Percentiles rank a stretch among this genome's conserved stretches.
Evolutionary conservation across 106 monocot genomes (phyloP).

Genomic region (Apostasia ramifera): DNA sequence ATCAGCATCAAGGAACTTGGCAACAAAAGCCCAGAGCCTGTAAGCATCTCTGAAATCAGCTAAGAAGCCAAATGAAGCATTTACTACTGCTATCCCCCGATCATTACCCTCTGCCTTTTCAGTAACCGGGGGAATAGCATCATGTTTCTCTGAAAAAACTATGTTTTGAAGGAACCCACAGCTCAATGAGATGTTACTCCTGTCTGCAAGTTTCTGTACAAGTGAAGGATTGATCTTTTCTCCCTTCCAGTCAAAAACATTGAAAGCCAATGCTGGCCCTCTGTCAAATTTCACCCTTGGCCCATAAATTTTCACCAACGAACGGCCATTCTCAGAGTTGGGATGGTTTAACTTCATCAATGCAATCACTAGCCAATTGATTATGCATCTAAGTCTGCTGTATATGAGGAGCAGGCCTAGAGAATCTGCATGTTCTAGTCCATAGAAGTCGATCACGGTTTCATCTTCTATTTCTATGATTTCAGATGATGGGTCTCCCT

Average conservation of each 20-base stretch:
- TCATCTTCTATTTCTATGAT: constrained; percentile 14
- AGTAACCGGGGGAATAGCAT: constrained; percentile 1
- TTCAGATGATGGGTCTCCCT: constrained; percentile 12
- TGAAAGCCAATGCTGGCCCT: constrained; percentile 70
- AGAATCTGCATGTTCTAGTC: constrained; percentile 73
- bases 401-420: constrained; percentile 53
- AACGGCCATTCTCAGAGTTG: constrained; percentile 24
- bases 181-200: constrained; percentile 61
- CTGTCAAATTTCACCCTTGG: constrained; percentile 66
- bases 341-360: constrained; percentile 63
- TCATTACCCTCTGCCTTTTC: constrained; percentile 16
- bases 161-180: constrained; percentile 58
- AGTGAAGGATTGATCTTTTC: constrained; percentile 63
- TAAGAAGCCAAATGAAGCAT: constrained; percentile 61
- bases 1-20: constrained; percentile 79
- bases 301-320: constrained; percentile 62
- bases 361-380: constrained; percentile 68
- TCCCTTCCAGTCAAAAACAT: constrained; percentile 85
- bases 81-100: constrained; percentile 58
- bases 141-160: constrained; percentile 48
- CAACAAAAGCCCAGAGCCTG: constrained; percentile 75
- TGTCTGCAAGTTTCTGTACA: constrained; percentile 81
- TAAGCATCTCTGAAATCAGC: constrained; percentile 73
- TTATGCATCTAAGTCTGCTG: constrained; percentile 55
- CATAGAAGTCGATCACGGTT: constrained; percentile 34